These are phyloP conservation scores for Lactarius hengduanensis DNA, from an alignment of 768 basidiomycete species.

Conservation along the genomic window DNA sequence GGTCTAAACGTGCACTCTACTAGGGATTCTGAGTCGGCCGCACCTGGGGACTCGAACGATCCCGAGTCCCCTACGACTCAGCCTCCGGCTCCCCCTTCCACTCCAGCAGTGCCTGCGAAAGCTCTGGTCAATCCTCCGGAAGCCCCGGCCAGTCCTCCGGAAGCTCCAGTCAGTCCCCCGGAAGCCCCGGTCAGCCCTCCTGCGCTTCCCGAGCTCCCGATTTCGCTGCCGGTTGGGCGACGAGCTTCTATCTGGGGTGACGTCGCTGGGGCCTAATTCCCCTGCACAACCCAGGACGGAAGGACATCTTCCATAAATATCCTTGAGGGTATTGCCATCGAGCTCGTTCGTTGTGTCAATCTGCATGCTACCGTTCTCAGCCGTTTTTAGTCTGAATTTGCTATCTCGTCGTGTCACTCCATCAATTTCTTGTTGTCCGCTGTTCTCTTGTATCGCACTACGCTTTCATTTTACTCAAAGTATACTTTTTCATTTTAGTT, in stretches of 20 bases:
- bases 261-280: not conserved
- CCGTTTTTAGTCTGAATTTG: not conserved
- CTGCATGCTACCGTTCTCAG: not conserved
- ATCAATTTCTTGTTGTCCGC: not conserved
- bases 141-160: not conserved
- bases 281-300: not conserved
- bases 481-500: not conserved
- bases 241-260: not conserved
- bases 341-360: not conserved
- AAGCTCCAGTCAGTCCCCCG: not conserved
- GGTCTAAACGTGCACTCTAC: no score
- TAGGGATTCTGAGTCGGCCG: not conserved
- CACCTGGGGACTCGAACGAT: not conserved
- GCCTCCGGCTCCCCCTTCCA: slow-evolving; percentile 10
- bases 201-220: slow-evolving; percentile 9
- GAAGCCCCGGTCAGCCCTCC: not conserved
- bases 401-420: not conserved
- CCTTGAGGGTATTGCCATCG: not conserved
- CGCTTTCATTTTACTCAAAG: not conserved
- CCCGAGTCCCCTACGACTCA: slow-evolving; percentile 2
- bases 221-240: not conserved
- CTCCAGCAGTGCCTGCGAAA: slow-evolving; percentile 2
- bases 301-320: no score
- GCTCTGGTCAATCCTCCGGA: not conserved
- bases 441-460: not conserved